These are phyloP conservation scores for Agrocybe praecox DNA, from an alignment of 768 basidiomycete species.

Conservation along the genomic window DNA sequence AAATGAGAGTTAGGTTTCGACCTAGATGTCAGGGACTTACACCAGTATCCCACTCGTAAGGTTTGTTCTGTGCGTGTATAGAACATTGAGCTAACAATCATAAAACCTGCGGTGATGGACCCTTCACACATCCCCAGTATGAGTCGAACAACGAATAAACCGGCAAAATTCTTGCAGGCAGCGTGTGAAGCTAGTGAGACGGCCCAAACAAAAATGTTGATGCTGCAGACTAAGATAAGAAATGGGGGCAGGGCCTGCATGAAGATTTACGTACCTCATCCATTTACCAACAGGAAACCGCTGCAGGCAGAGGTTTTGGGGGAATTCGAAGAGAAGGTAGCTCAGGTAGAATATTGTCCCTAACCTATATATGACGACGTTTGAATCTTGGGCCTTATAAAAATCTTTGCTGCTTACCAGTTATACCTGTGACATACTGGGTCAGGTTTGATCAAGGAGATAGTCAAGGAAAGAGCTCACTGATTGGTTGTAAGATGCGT, in stretches of 20 bases:
- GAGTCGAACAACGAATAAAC: conserved; percentile 62
- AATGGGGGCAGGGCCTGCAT: neutral
- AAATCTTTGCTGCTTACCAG: conserved; percentile 42
- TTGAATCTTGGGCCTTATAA: neutral
- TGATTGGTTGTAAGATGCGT: conserved; percentile 68
- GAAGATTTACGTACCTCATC: conserved; percentile 58
- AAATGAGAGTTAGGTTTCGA: neutral
- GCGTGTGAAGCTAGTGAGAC: conserved; percentile 63
- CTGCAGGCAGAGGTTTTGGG: conserved; percentile 73
- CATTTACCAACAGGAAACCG: conserved; percentile 78
- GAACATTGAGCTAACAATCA: conserved; percentile 80
- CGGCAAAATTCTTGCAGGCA: conserved; percentile 71
- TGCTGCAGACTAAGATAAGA: conserved; percentile 30
- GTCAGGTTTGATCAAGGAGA: neutral
- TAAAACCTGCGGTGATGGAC: conserved; percentile 71
- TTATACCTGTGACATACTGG: conserved; percentile 50
- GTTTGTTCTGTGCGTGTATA: conserved; percentile 76
- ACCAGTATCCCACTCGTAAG: conserved; percentile 73
- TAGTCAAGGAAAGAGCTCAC: conserved; percentile 34
- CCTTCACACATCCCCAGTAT: conserved; percentile 77
- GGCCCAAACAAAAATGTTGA: conserved; percentile 71
- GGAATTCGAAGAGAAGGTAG: conserved; percentile 73
- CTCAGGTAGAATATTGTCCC: conserved; percentile 77
- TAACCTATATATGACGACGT: conserved; percentile 49
- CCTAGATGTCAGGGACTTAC: conserved; percentile 40